These are phyloP conservation scores for Delitschia confertaspora DNA, from an alignment of 495 filamentous ascomycete genomes.

Conservation along the genomic window DNA sequence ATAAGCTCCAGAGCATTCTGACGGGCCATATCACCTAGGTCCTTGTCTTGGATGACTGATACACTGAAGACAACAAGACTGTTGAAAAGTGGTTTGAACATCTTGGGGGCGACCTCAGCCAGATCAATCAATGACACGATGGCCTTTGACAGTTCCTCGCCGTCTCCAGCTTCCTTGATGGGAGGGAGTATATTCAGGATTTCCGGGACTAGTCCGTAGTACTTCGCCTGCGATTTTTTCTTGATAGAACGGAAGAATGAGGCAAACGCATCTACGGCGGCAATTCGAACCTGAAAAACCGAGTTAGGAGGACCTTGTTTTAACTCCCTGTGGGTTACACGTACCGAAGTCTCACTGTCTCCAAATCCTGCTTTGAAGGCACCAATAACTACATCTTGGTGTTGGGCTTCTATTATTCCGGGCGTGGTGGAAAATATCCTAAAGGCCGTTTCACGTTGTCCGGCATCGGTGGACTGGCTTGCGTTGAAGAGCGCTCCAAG, in stretches of 20 bases:
- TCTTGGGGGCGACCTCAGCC: slow-evolving; percentile 81
- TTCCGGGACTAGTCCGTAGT: slow-evolving; percentile 74
- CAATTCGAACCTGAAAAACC: slow-evolving; percentile 61
- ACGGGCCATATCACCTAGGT: slow-evolving; percentile 75
- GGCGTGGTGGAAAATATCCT: slow-evolving; percentile 92
- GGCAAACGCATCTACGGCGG: slow-evolving; percentile 93
- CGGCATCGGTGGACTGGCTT: slow-evolving; percentile 72
- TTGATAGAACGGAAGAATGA: slow-evolving; percentile 84
- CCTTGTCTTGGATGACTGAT: slow-evolving; percentile 90
- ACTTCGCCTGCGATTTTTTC: slow-evolving; percentile 80
- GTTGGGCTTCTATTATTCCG: slow-evolving; percentile 90
- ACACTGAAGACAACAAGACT: slow-evolving; percentile 87
- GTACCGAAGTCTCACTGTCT: slow-evolving; percentile 70
- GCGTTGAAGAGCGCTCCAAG: slow-evolving; percentile 75
- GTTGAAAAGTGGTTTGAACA: slow-evolving; percentile 91
- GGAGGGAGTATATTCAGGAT: slow-evolving; percentile 89
- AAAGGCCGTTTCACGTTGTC: slow-evolving; percentile 81
- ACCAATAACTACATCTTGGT: slow-evolving; percentile 71
- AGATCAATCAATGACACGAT: slow-evolving; percentile 87
- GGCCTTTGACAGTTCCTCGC: slow-evolving; percentile 79
- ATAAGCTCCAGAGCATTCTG: slow-evolving; percentile 96
- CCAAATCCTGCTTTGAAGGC: slow-evolving; percentile 89
- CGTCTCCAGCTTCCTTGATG: slow-evolving; percentile 80
- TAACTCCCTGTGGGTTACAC: slow-evolving; percentile 17
- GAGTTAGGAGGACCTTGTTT: slow-evolving; percentile 10